phyloP scores from a whole-genome alignment of 1,284 basidiomycete genomes.

The Cutaneotrichosporon curvatum region DNA sequence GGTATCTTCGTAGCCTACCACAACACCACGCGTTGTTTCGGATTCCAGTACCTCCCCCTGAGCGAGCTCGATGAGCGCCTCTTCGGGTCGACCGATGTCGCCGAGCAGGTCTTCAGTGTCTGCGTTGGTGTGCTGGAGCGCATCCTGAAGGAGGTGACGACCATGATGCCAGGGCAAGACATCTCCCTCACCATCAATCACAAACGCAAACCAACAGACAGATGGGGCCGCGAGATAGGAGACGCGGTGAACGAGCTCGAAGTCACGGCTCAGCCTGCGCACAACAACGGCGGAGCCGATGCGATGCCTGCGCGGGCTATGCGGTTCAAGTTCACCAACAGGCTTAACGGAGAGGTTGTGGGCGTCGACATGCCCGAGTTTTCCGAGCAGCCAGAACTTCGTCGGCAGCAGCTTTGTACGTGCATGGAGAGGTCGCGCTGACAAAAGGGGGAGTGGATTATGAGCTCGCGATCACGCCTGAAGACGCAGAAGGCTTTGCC shows the following conservation, averaged over 20 bases:
- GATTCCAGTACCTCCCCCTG: conserved; percentile 87
- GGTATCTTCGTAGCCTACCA: conserved; percentile 94
- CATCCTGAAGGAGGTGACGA: conserved; percentile 57
- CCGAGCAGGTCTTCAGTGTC: conserved; percentile 69
- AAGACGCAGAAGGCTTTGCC: conserved; percentile 13
- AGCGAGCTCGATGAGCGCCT: conserved; percentile 76
- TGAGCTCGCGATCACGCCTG: conserved; percentile 17
- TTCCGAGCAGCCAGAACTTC: conserved; percentile 16
- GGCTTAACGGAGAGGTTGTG: conserved; percentile 39
- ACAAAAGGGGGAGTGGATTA: conserved; percentile 39
- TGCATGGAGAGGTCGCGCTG: neutral
- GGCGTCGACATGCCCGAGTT: conserved; percentile 21
- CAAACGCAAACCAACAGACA: neutral
- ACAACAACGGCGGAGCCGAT: conserved; percentile 47
- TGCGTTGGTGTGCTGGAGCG: conserved; percentile 68
- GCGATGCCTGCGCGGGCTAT: conserved; percentile 50
- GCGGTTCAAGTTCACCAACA: conserved; percentile 43
- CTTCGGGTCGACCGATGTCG: conserved; percentile 60
- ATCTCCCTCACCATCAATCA: conserved; percentile 4
- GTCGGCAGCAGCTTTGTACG: conserved; percentile 27
- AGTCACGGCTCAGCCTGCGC: conserved; percentile 58
- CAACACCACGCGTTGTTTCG: conserved; percentile 80
- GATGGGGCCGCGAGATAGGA: conserved; percentile 47
- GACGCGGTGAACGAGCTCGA: conserved; percentile 46
- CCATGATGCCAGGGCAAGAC: conserved; percentile 58